Base-by-base conservation (phyloP, 2,329 filamentous ascomycete genomes). In the Aspergillus latus region DNA sequence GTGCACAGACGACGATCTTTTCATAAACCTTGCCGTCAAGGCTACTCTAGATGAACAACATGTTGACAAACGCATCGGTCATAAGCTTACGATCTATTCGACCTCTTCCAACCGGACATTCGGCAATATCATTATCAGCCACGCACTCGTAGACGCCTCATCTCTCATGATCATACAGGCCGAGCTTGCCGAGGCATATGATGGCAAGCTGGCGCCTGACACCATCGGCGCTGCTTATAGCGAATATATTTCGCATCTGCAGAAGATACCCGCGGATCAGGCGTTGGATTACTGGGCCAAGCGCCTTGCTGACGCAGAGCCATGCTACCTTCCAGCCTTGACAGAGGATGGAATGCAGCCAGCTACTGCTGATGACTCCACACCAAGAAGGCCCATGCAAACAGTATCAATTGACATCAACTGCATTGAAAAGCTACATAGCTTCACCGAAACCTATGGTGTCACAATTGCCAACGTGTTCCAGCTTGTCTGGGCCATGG, bases 401-500 rank as follows among this genome's bases (percentile, higher is more conserved):
- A 55, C 46, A 5, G 30, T 39, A 13, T 34, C 30, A 2, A 11
- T 39, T 2, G 39, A 39, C 3, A 15, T 55, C 10, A 40, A 55
- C 40, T 46, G 40, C 29, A 11, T 50, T 9, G 26, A 37, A 2
- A 21, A 53, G 13, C 28, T 57, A 2, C 44, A 39, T 11, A 16
- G 9, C 11, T 53, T 57, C 11, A 49, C 28, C 21, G 34, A 53
- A 29, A 49, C 53, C 5, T 21, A 39, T 43, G 64, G 40, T 43
- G 57, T 61, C 29, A 59, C 57, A 2, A n/a, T 32, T 5, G 45
- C 53, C 16, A 59, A 56, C 40, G 21, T 59, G 6, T 59, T 59
- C 28, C 53, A 56, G 32, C 32, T 50, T 5, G 53, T 28, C 5
- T 59, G 57, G 57, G 57, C 40, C 11, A 30, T 59, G 32, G 53